Conservation (phyloP, 306 rosid species). For the Fragaria vesca region DNA sequence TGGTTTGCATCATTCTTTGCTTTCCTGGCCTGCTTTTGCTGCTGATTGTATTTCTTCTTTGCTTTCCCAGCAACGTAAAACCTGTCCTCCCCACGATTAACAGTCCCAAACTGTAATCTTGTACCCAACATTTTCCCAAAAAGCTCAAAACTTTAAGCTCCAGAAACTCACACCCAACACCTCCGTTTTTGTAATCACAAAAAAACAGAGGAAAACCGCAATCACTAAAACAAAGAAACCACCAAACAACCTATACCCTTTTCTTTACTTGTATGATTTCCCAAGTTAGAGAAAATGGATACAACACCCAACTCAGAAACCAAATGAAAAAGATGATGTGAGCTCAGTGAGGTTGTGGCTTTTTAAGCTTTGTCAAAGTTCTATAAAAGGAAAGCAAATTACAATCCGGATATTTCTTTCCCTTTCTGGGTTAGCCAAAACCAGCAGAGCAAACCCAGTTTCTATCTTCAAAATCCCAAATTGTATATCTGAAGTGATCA, state of each 20-base stretch:
- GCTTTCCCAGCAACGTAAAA: conserved; percentile 67
- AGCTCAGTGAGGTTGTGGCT: background rate
- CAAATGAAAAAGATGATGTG: background rate
- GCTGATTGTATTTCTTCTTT: conserved; percentile 55
- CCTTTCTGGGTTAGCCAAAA: conserved; percentile 32
- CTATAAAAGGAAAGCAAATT: conserved; percentile 1
- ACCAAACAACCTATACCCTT: background rate
- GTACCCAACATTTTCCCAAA: conserved; percentile 58
- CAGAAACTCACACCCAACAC: background rate
- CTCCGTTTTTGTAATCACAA: conserved; percentile 21
- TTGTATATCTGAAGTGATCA: conserved; percentile 17
- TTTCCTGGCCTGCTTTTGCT: conserved; percentile 52
- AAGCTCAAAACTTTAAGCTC: conserved; percentile 15
- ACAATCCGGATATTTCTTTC: conserved; percentile 1
- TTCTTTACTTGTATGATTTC: conserved; percentile 1
- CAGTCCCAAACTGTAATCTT: conserved; percentile 49
- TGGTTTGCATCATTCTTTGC: conserved; percentile 46
- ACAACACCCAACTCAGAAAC: conserved; percentile 18
- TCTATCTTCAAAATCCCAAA: conserved; percentile 6
- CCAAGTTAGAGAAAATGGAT: background rate
- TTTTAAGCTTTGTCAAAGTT: conserved; percentile 10
- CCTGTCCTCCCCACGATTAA: conserved; percentile 53
- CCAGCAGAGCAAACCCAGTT: conserved; percentile 12
- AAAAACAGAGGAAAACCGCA: conserved; percentile 23
- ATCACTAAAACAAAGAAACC: background rate